Evolutionary conservation across 148 eudicot genomes (phyloP), one percentile per base, ranked within the genome.

Genomic region (Chenopodium quinoa): DNA sequence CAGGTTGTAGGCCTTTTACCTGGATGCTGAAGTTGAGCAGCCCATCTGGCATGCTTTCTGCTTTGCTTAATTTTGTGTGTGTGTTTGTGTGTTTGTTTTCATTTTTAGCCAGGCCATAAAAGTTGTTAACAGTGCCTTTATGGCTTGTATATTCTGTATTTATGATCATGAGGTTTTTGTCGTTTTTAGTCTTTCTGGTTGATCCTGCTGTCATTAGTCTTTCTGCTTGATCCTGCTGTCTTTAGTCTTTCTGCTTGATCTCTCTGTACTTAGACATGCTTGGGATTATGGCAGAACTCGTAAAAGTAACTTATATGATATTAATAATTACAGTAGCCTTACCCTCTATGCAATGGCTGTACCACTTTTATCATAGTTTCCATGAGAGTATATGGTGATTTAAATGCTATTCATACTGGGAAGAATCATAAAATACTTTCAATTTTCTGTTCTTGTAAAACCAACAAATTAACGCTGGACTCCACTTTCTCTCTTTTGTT

Each of bases 21-120:
- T 80, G 71, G 47, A 63, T 62, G 77, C 76, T 80, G 27, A 44
- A 71, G 20, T 56, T n/a, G 76, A 72, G 12, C 27, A 34, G 50
- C 50, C 23, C 60, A 68, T 48, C 31, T 60, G 31, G 50, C 9
- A 74, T 67, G 64, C 47, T 68, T 54, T 54, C 31, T 50, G 16
- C 22, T 71, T 37, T 66, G 23, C 10, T 25, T 40, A 40, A 6
- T 27, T 27, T 27, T 27, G 27, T 27, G 27, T 27, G 0, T 40
- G 34, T 40, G 44, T 37, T 0, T 37, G 44, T 37, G 44, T 37
- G 40, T 23, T 23, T 40, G 44, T 32, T 32, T 32, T 32, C 34
- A 1, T n/a, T 73, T 10, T n/a, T 37, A 19, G 20, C 37, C 31
- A 22, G 23, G 52, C 11, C n/a, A 4, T 60, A 60, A 17, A 60